Conservation (phyloP, 2,329 filamentous ascomycete species). For the Chrysoporthe deuterocubensis region DNA sequence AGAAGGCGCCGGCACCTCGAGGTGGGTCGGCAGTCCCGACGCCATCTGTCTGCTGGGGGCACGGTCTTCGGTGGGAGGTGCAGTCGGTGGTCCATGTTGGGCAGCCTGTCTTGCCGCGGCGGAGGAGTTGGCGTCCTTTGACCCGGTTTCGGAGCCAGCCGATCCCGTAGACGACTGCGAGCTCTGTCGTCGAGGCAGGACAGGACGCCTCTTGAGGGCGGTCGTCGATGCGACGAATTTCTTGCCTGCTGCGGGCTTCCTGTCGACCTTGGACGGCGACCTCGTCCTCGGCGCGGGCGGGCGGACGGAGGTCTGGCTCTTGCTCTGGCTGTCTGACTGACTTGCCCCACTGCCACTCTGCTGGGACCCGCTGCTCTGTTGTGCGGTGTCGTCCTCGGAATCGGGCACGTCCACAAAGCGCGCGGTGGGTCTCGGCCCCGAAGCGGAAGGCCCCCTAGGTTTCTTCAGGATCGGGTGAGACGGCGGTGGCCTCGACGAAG, state of each 20-base stretch:
- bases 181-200: constrained; percentile 50
- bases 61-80: constrained; percentile 24
- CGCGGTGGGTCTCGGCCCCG: constrained; percentile 61
- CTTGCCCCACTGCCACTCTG: constrained; percentile 12
- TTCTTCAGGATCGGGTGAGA: constrained; percentile 65
- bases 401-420: constrained; percentile 62
- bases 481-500: constrained; percentile 52
- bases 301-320: constrained; percentile 30
- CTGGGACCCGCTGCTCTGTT: constrained; percentile 29
- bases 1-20: constrained; percentile 37
- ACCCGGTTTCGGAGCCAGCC: constrained; percentile 34
- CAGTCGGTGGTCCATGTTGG: constrained; percentile 11
- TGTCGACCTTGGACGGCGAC: constrained; percentile 38
- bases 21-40: constrained; percentile 19
- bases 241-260: constrained; percentile 36
- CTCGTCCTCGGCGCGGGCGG: constrained; percentile 29
- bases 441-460: constrained; percentile 55
- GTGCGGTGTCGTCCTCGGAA: constrained; percentile 47
- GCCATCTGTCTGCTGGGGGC: constrained; percentile 17
- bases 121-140: constrained; percentile 39
- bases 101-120: constrained; percentile 3
- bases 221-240: constrained; percentile 50
- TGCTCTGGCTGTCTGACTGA: constrained; percentile 27
- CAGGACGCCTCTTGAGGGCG: constrained; percentile 50
- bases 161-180: constrained; percentile 50